phyloP scores from a whole-genome alignment of 768 basidiomycete genomes.

The Lentinus brumalis region DNA sequence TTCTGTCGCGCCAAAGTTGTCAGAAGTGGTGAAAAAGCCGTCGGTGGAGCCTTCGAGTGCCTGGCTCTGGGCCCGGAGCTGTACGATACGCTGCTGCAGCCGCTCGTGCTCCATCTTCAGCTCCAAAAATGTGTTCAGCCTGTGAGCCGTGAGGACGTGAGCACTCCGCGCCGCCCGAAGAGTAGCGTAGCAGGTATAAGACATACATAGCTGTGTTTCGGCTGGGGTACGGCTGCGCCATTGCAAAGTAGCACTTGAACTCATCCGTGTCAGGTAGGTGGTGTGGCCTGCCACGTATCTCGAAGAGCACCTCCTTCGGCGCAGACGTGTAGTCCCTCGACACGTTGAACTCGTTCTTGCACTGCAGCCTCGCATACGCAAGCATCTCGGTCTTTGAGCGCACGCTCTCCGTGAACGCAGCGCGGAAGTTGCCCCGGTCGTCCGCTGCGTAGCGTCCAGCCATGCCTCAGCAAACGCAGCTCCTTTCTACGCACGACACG shows the following conservation, averaged over 20 bases:
- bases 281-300: slow-evolving; percentile 68
- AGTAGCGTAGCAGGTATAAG: background rate
- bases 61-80: slow-evolving; percentile 36
- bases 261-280: slow-evolving; percentile 39
- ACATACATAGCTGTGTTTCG: slow-evolving; percentile 69
- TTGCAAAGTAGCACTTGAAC: slow-evolving; percentile 69
- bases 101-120: slow-evolving; percentile 88
- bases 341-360: slow-evolving; percentile 39
- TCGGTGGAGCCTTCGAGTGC: slow-evolving; percentile 13
- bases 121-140: slow-evolving; percentile 76
- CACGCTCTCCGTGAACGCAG: slow-evolving; percentile 58
- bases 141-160: slow-evolving; percentile 29
- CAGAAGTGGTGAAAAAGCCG: slow-evolving; percentile 13
- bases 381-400: slow-evolving; percentile 52
- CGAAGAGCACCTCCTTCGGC: slow-evolving; percentile 58
- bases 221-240: slow-evolving; percentile 77
- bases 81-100: slow-evolving; percentile 60
- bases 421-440: slow-evolving; percentile 51
- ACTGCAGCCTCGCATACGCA: slow-evolving; percentile 61
- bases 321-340: slow-evolving; percentile 25
- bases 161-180: background rate
- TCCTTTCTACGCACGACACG: background rate
- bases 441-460: slow-evolving; percentile 41
- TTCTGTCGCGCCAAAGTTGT: slow-evolving; percentile 15
- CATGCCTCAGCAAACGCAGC: background rate